These are phyloP conservation scores for Calonectria pauciramosa DNA, from an alignment of 2,329 filamentous ascomycete species.

Conservation along the genomic window DNA sequence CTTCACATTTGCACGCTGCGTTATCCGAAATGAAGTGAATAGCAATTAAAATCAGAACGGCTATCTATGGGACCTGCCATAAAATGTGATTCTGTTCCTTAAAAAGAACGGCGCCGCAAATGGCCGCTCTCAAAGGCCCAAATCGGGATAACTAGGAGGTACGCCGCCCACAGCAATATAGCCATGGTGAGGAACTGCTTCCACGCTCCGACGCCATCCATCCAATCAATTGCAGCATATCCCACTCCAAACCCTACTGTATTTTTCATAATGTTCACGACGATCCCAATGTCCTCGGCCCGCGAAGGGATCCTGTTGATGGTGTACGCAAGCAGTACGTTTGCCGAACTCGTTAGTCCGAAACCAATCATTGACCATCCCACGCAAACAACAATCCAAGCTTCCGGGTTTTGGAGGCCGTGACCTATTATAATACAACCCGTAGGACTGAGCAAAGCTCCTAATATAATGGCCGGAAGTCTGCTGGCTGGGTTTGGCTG, in stretches of 20 bases:
- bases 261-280: background rate
- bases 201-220: background rate
- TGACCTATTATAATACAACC: background rate
- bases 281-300: background rate
- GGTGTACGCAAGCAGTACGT: background rate
- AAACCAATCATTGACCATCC: background rate
- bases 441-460: background rate
- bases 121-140: background rate
- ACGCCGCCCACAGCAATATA: background rate
- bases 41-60: background rate
- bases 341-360: background rate
- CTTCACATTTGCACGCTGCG: background rate
- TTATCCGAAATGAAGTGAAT: background rate
- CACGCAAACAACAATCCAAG: background rate
- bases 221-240: slow-evolving; percentile 1
- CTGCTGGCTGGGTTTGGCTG: background rate
- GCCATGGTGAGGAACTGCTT: background rate
- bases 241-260: background rate
- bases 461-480: background rate
- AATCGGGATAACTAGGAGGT: background rate
- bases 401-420: background rate
- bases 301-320: background rate
- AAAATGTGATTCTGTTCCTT: too few species aligned
- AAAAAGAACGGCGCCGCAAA: background rate
- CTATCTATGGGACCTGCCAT: background rate